A percentile compares a stretch with the other conserved stretches of the same genome.
phyloP scores from a whole-genome alignment of 2,329 filamentous ascomycete species.

The Trichoderma oligosporum region DNA sequence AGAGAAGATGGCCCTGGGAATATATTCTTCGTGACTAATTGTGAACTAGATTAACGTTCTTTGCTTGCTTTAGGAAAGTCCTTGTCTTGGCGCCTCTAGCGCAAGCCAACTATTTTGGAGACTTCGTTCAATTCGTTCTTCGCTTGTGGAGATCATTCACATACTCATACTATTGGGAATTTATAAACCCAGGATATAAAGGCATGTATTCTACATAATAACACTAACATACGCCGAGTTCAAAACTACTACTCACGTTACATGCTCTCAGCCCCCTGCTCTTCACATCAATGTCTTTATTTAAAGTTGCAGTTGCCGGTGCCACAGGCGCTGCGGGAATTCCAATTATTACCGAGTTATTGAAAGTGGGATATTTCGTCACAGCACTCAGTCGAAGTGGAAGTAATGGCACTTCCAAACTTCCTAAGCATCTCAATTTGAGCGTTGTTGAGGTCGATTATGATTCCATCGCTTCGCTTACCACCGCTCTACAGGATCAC shows the following conservation, averaged over 20 bases:
- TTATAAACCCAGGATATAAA: too few species aligned
- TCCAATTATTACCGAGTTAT: neutral
- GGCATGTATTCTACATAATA: too few species aligned
- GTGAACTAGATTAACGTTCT: too few species aligned
- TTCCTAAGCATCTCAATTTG: neutral
- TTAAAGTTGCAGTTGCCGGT: neutral
- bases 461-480: neutral
- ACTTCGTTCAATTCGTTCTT: too few species aligned
- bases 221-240: too few species aligned
- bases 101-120: neutral
- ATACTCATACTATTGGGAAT: too few species aligned
- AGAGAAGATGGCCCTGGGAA: too few species aligned
- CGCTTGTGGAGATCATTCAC: neutral
- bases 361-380: neutral
- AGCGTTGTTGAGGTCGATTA: neutral
- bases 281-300: neutral
- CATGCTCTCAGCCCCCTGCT: neutral
- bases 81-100: neutral
- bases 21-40: too few species aligned
- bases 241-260: neutral
- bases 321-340: neutral
- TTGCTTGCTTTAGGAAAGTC: constrained; percentile 2
- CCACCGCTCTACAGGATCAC: neutral
- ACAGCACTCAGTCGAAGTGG: neutral
- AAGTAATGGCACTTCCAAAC: neutral